Evolutionary conservation across 495 filamentous ascomycete species (phyloP).

Genomic region (Trichoderma virens): DNA sequence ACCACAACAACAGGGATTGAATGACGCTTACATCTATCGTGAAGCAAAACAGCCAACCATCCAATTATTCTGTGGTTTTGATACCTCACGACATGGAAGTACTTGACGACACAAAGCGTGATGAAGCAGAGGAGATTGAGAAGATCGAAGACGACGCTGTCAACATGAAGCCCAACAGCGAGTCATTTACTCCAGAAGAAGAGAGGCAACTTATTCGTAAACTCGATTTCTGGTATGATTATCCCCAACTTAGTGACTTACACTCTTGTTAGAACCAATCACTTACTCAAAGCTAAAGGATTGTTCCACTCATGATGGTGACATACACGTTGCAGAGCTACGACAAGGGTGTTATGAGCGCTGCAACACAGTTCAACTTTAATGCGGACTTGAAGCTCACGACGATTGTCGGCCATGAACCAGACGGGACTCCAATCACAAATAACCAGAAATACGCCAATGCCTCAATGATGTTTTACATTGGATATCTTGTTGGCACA

Average conservation of each 20-base stretch:
- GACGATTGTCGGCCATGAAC: constrained; percentile 25
- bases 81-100: neutral
- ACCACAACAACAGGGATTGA: neutral
- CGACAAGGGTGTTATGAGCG: constrained; percentile 34
- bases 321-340: constrained; percentile 39
- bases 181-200: constrained; percentile 16
- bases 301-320: constrained; percentile 43
- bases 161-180: neutral
- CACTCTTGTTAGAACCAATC: neutral
- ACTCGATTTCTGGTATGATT: constrained; percentile 24
- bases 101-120: neutral
- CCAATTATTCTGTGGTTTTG: neutral
- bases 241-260: neutral
- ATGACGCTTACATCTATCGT: neutral
- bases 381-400: constrained; percentile 25
- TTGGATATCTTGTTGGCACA: constrained; percentile 40
- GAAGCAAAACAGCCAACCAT: neutral
- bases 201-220: constrained; percentile 31
- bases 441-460: constrained; percentile 13
- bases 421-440: neutral
- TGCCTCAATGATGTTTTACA: constrained; percentile 40
- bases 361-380: constrained; percentile 34
- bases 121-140: neutral
- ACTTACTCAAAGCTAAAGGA: constrained; percentile 17
- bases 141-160: neutral